Conservation (phyloP, 495 filamentous ascomycete genomes). For the Podospora australis region DNA sequence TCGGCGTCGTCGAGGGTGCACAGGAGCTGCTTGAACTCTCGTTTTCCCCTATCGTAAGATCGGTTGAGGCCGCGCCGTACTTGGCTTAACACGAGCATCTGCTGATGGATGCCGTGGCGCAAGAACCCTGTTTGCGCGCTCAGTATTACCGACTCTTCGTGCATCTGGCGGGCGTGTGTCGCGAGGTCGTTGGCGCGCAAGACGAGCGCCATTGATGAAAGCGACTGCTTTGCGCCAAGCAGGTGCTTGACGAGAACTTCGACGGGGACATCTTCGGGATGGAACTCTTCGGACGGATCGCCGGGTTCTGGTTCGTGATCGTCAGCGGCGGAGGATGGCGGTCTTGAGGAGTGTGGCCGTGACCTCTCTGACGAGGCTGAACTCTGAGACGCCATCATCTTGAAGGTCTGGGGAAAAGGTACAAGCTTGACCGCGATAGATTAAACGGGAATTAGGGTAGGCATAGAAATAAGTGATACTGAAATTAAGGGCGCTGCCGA, state of each 20-base stretch:
- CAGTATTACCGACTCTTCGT: slow-evolving; percentile 76
- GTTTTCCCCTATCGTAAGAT: slow-evolving; percentile 40
- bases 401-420: not conserved
- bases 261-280: slow-evolving; percentile 41
- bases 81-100: slow-evolving; percentile 60
- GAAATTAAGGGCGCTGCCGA: too few species aligned
- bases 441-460: not conserved
- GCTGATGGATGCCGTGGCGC: slow-evolving; percentile 62
- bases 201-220: slow-evolving; percentile 79
- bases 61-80: slow-evolving; percentile 56
- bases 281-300: slow-evolving; percentile 14
- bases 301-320: slow-evolving; percentile 11
- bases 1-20: slow-evolving; percentile 69
- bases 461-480: not conserved
- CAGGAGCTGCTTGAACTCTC: slow-evolving; percentile 53
- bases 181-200: slow-evolving; percentile 85
- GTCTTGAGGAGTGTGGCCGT: slow-evolving; percentile 6
- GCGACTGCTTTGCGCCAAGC: slow-evolving; percentile 80
- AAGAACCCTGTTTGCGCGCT: slow-evolving; percentile 73
- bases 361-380: slow-evolving; percentile 11
- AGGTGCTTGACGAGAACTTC: slow-evolving; percentile 76
- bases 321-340: not conserved
- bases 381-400: slow-evolving; percentile 10
- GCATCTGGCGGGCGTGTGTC: slow-evolving; percentile 60
- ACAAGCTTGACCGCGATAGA: not conserved